These are phyloP conservation scores for Hirsutella thompsonii DNA, from an alignment of 2,329 filamentous ascomycete genomes.

Conservation along the genomic window DNA sequence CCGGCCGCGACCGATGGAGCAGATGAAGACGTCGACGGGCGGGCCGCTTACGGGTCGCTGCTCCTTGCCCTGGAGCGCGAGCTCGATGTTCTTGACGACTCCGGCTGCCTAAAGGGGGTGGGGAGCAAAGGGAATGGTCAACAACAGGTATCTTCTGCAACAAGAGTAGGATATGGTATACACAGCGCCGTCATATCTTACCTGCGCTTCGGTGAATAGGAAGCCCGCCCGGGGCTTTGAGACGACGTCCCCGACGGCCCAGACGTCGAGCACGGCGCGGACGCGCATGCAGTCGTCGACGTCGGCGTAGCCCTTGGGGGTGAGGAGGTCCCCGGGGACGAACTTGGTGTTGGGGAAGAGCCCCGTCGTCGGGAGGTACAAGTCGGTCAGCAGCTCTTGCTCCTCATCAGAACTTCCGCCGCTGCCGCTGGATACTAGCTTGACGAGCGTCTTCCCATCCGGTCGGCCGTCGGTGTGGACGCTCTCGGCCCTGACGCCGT, in stretches of 20 bases:
- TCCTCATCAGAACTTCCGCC: too few species aligned
- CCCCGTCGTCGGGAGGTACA: slow-evolving; percentile 45
- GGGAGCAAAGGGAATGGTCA: too few species aligned
- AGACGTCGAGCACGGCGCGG: slow-evolving; percentile 28
- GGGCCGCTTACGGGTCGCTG: slow-evolving; percentile 31
- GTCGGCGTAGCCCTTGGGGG: slow-evolving; percentile 28
- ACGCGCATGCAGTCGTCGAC: slow-evolving; percentile 39
- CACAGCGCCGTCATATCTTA: slow-evolving; percentile 23
- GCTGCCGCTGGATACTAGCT: slow-evolving; percentile 30
- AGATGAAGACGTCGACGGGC: slow-evolving; percentile 34
- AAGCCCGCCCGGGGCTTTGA: slow-evolving; percentile 41
- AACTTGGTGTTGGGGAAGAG: slow-evolving; percentile 41
- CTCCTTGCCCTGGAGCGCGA: slow-evolving; percentile 28
- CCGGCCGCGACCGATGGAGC: slow-evolving; percentile 34
- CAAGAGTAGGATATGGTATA: background rate
- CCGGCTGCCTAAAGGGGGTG: slow-evolving; percentile 30
- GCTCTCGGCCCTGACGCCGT: slow-evolving; percentile 27
- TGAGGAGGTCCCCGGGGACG: slow-evolving; percentile 30
- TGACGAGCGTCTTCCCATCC: slow-evolving; percentile 34
- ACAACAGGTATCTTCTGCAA: too few species aligned
- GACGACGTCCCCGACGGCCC: slow-evolving; percentile 41
- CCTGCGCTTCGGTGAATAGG: slow-evolving; percentile 45
- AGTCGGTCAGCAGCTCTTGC: slow-evolving; percentile 32
- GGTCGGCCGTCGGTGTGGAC: slow-evolving; percentile 13
- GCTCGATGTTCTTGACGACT: slow-evolving; percentile 40